Conservation (phyloP, 108 stramenopile species). For the Seminavis robusta region DNA sequence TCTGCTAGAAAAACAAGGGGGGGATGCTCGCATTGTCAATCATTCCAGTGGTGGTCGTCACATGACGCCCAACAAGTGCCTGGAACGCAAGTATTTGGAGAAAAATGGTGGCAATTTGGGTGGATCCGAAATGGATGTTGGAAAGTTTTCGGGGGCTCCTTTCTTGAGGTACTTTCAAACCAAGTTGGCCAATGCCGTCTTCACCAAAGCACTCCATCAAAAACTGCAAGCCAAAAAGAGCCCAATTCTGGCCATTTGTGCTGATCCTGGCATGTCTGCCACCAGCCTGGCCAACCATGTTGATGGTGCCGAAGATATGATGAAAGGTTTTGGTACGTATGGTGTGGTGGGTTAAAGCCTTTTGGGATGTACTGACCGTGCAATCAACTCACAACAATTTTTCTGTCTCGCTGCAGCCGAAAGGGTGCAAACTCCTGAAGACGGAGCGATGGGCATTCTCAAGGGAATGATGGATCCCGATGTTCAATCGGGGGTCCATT, state of each 20-base stretch:
- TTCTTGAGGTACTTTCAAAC: slow-evolving; percentile 52
- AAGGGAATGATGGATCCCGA: slow-evolving; percentile 8
- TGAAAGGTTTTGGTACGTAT: not conserved
- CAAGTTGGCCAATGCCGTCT: slow-evolving; percentile 63
- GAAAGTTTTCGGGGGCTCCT: slow-evolving; percentile 14
- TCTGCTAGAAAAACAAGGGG: slow-evolving; percentile 30
- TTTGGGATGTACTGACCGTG: too few relatives aligned
- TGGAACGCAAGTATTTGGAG: slow-evolving; percentile 48
- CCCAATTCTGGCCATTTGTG: slow-evolving; percentile 32
- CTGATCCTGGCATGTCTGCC: not conserved
- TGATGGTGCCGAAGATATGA: slow-evolving; percentile 1
- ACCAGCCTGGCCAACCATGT: slow-evolving; percentile 10
- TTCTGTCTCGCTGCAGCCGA: slow-evolving; percentile 8
- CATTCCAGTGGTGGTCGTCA: slow-evolving; percentile 28
- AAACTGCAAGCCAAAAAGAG: too few relatives aligned
- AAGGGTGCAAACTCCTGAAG: too few relatives aligned
- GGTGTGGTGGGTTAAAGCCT: not conserved
- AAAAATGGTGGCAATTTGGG: slow-evolving; percentile 46
- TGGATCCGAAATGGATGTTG: slow-evolving; percentile 26
- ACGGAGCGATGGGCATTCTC: slow-evolving; percentile 23
- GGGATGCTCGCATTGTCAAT: slow-evolving; percentile 51
- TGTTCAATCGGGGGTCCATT: too few relatives aligned
- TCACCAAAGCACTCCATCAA: slow-evolving; percentile 48
- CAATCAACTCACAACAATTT: too few relatives aligned
- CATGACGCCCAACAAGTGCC: slow-evolving; percentile 1